Evolutionary conservation across 805 yeast species (phyloP), one percentile per base, ranked within the genome.

Genomic region (Myxozyma vanderwaltii): DNA sequence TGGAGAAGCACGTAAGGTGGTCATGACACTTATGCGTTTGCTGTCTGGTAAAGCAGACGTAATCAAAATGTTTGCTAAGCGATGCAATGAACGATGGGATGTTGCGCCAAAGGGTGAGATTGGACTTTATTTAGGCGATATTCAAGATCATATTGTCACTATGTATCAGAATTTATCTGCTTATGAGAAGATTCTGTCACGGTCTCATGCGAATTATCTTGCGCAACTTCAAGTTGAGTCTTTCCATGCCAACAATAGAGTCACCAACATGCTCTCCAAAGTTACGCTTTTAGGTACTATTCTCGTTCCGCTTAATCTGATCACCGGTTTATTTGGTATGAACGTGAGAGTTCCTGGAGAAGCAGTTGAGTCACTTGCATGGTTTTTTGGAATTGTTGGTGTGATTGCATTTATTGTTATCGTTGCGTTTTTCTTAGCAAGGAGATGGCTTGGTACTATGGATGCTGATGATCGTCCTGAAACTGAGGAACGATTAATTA

Each of bases 291-390:
- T 92, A 36, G 98, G 97, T 80, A 91, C 97, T 0, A 79, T 92
- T 68, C 77, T 92, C 31, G 87, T 92, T 63, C 98, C 98, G 15
- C 80, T 92, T 79, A 92, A 92, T 72, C 77, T 92, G 58, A 81
- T 92, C 46, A 90, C 97, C 1, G 96, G 97, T 72, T 70, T 91
- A 63, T 92, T 92, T 74, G 97, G 97, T 69, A 92, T 92, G 99
- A 92, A 92, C 73, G 98, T 92, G 19, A 74, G 68, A 12, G 88
- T 92, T 29, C 97, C 97, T 0, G 97, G 97, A 29, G 74, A 81
- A 60, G 76, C 67, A 13, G 78, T 65, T 1, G 59, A 41, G 1
- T 75, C 74, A 45, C 72, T 79, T 40, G 81, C 77, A 1, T 87
- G 94, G 89, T 89, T 82, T 70, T 83, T 82, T 71, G 88, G 89